Conservation (phyloP, 169 alveolate genomes). For the Theileria sp. region DNA sequence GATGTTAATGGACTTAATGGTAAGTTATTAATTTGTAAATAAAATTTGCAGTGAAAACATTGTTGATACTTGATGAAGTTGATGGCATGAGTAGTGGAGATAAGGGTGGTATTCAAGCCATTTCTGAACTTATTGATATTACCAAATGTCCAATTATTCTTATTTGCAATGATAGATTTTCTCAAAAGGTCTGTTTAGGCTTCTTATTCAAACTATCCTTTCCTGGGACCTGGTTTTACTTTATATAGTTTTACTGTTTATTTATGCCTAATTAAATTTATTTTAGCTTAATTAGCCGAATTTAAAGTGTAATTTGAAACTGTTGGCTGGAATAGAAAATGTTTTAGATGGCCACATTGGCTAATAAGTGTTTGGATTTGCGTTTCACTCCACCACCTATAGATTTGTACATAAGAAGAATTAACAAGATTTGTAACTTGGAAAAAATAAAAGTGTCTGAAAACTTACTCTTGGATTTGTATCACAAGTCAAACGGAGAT, state of each 20-base stretch:
- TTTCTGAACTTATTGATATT: constrained; percentile 88
- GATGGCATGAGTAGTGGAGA: constrained; percentile 98
- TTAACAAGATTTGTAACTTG: constrained; percentile 80
- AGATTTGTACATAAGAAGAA: constrained; percentile 79
- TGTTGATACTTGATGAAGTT: constrained; percentile 94
- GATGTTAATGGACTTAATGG: constrained; percentile 1
- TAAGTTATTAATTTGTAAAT: constrained; percentile 15
- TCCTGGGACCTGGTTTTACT: not conserved
- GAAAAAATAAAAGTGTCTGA: constrained; percentile 85
- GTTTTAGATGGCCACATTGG: constrained; percentile 78
- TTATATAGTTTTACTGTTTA: not conserved
- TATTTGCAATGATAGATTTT: constrained; percentile 92
- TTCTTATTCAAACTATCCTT: not conserved
- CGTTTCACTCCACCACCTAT: constrained; percentile 87
- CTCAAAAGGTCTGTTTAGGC: constrained; percentile 62
- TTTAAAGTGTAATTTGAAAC: not conserved
- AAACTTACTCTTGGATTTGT: constrained; percentile 82
- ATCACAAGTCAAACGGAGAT: constrained; percentile 90
- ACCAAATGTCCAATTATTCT: constrained; percentile 95
- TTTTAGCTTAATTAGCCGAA: not conserved
- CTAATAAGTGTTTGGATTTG: constrained; percentile 91
- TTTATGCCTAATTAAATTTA: not conserved
- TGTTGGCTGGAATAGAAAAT: not conserved
- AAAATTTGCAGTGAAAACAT: constrained; percentile 47
- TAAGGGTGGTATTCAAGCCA: constrained; percentile 95